Evolutionary conservation across 352 stramenopile genomes (phyloP).

Genomic region (Vaucheria bursata): DNA sequence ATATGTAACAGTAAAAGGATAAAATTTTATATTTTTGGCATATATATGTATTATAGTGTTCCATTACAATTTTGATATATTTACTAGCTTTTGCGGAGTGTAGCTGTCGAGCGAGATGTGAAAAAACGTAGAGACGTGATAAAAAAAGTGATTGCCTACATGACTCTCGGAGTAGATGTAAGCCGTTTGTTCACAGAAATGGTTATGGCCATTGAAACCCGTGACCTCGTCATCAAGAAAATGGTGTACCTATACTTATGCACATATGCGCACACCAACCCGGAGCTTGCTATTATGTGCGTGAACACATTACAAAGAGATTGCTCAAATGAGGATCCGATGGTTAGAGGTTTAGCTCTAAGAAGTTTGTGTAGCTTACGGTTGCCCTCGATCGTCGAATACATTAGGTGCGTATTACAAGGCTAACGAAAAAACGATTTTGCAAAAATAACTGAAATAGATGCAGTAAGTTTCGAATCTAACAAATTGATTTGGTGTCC

Average conservation of each 20-base stretch:
- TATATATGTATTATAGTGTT: too few relatives aligned
- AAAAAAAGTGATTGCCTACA: conserved; percentile 99
- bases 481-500: too few relatives aligned
- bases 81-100: conserved; percentile 88
- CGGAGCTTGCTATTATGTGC: conserved; percentile 97
- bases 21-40: too few relatives aligned
- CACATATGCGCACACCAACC: conserved; percentile 96
- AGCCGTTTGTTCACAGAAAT: conserved; percentile 97
- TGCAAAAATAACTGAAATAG: neutral
- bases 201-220: conserved; percentile 86
- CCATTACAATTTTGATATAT: too few relatives aligned
- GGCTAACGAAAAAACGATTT: conserved; percentile 70
- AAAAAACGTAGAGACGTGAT: conserved; percentile 98
- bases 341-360: conserved; percentile 92
- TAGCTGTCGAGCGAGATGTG: conserved; percentile 88
- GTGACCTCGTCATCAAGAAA: conserved; percentile 99
- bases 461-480: too few relatives aligned
- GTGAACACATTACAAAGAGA: conserved; percentile 99
- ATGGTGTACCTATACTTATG: conserved; percentile 99
- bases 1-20: too few relatives aligned
- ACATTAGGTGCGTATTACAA: conserved; percentile 67
- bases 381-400: conserved; percentile 95
- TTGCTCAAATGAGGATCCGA: conserved; percentile 87
- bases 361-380: conserved; percentile 89
- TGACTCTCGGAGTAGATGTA: conserved; percentile 98